Base-by-base conservation (phyloP, 2,329 filamentous ascomycete genomes). In the Tolypocladium ovalisporum region DNA sequence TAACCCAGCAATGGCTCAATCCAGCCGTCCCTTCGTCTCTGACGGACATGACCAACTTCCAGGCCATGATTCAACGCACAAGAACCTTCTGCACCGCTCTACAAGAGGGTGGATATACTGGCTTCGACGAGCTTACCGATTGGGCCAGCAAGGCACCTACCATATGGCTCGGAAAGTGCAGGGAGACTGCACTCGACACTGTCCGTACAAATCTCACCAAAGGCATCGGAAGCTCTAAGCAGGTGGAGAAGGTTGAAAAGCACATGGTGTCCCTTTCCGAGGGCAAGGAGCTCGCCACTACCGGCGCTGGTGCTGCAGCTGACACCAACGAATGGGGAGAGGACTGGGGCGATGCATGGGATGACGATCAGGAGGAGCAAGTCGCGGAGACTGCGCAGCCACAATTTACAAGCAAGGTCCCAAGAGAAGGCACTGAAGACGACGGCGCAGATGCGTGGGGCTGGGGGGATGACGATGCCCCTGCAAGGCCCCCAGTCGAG, bases 101-200 rank as follows among this genome's bases (percentile, higher is more conserved):
- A 9, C 78, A 83, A 39, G 71, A 75, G 9, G 75, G 86, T 22
- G 79, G 81, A 0, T 93, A 89, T 79, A 77, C 79, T 19, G 79
- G 79, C 5, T 76, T 82, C 53, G 75, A 79, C 17, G 82, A 86
- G 36, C 73, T 99, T 40, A 78, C 82, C 51, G 84, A 89, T 29
- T 99, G 94, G 93, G 85, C 90, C 0, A 82, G 86, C 44, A 85
- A 87, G 60, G 88, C 90, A 1, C 89, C 91, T 0, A 84, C 84
- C 58, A 85, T 90, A 32, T 99, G 94, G 94, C 79, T 97, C 17
- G 83, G 83, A 2, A 93, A 90, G 68, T 87, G 91, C 62, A 85
- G 89, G 65, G 91, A 96, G 65, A 84, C 81, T 37, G 86, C 90
- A 0, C 79, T 99, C 29, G 87, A 92, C 60, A 80, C 82, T 37